Base-by-base conservation (phyloP, 257 asterid species). In the Vinca minor region DNA sequence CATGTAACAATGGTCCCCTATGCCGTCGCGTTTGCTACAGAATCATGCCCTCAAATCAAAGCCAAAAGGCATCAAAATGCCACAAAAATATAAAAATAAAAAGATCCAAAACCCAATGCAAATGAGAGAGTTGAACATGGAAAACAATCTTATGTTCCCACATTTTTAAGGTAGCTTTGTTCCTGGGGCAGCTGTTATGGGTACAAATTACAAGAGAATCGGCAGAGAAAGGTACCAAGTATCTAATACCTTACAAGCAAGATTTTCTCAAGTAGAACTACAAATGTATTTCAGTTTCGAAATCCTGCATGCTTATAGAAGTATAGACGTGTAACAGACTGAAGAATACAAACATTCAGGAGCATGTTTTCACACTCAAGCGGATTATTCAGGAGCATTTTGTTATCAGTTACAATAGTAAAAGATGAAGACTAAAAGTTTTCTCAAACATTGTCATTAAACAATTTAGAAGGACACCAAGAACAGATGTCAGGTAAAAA, bases 401-500 rank as follows among this genome's bases (percentile, higher is more conserved):
- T 9, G 18, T 25, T 10, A 48, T 46, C 26, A 52, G 20, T 49
- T 47, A 42, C 29, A 25, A 23, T 29, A 0, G 41, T 54, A 55
- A 17, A 29, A 53, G 47, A 45, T 44, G 56, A 8, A 31, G 7
- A 59, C 0, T 14, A 5, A 28, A 25, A 49, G 67, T 26, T 15
- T 44, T 59, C 7, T 28, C 25, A 6, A 15, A 59, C 48, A 68
- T 35, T 11, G 34, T 17, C n/a, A 42, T 60, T 25, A 34, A 50
- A 47, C 20, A 52, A 50, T 46, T 36, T 21, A 14, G 2, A 66
- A 31, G 67, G 12, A 21, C 41, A 42, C 9, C 31, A 55, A 55
- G 61, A 54, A 63, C 20, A 38, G 68, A 44, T 39, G 54, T 32
- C 59, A 69, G 17, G 13, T 77, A 76, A 48, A 61, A 36, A 59